Evolutionary conservation across 768 basidiomycete genomes (phyloP).

Genomic region (Suillus variegatus): DNA sequence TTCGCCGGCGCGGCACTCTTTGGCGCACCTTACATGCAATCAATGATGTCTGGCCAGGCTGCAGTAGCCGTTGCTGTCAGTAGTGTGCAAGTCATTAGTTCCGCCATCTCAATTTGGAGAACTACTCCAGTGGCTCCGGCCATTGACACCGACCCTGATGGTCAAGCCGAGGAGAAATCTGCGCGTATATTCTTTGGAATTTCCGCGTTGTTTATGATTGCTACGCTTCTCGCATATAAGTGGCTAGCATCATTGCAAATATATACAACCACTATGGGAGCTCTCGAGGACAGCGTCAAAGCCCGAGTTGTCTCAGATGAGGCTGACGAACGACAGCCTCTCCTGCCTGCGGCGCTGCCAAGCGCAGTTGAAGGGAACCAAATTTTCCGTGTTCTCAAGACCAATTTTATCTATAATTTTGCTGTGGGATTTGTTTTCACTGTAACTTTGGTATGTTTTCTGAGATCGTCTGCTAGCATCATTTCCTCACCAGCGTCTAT

Average conservation of each 20-base stretch:
- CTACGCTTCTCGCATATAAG: constrained; percentile 52
- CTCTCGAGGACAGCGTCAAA: constrained; percentile 42
- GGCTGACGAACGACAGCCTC: constrained; percentile 35
- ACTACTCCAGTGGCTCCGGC: constrained; percentile 32
- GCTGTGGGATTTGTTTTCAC: constrained; percentile 76
- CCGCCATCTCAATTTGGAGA: constrained; percentile 55
- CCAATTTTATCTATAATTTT: constrained; percentile 69
- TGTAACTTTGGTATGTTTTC: constrained; percentile 70
- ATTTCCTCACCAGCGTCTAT: constrained; percentile 11
- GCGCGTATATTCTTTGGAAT: constrained; percentile 75
- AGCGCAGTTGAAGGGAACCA: constrained; percentile 31
- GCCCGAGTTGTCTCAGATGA: constrained; percentile 19
- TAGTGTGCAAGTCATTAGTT: constrained; percentile 69
- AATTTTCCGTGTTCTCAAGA: constrained; percentile 55
- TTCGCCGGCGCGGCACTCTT: constrained; percentile 83
- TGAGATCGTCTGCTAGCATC: not conserved
- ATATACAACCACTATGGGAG: constrained; percentile 56
- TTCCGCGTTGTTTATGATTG: constrained; percentile 63
- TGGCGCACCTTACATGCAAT: constrained; percentile 71
- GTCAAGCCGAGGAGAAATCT: constrained; percentile 61
- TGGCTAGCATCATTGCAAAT: constrained; percentile 60
- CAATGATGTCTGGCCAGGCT: constrained; percentile 82
- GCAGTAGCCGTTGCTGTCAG: constrained; percentile 84
- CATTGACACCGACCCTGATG: constrained; percentile 26
- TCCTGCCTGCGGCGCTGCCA: constrained; percentile 37